A percentile compares a stretch with the other conserved stretches of the same genome.
Conservation (phyloP, 305 asterid species). For the Solanum hybrid region DNA sequence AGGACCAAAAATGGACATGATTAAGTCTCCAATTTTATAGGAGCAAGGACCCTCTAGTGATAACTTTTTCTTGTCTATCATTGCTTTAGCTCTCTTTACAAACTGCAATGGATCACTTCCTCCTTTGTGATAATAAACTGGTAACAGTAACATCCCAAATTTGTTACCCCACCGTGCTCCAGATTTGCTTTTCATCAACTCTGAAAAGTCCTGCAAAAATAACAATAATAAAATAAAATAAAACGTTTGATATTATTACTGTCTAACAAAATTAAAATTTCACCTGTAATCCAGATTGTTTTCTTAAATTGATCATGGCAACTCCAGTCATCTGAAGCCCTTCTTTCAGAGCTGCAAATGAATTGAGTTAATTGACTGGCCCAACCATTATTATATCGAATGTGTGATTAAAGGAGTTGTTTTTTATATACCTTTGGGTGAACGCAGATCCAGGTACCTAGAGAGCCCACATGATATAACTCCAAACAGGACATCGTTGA, state of each 20-base stretch:
- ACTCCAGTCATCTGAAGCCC: constrained; percentile 63
- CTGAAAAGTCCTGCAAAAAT: constrained; percentile 34
- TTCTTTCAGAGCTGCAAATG: constrained; percentile 30
- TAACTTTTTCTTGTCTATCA: constrained; percentile 66
- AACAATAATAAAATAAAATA: neutral
- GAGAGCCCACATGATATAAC: constrained; percentile 62
- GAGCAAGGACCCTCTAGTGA: constrained; percentile 59
- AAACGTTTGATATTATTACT: neutral
- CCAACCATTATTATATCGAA: neutral
- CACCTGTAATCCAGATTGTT: constrained; percentile 58
- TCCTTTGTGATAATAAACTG: constrained; percentile 34
- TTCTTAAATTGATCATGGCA: constrained; percentile 73
- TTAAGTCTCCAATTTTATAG: constrained; percentile 32
- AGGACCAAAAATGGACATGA: constrained; percentile 38
- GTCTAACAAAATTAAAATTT: neutral
- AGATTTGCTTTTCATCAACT: constrained; percentile 26
- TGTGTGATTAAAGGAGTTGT: neutral
- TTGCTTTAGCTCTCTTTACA: constrained; percentile 51
- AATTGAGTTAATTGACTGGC: neutral
- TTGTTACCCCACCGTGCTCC: constrained; percentile 52
- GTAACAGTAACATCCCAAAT: constrained; percentile 61
- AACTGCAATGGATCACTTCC: constrained; percentile 44
- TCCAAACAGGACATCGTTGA: constrained; percentile 79
- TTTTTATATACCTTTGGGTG: constrained; percentile 36
- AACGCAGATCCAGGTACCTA: constrained; percentile 46